phyloP scores from a whole-genome alignment of 257 asterid species.

The Nicotiana attenuata region DNA sequence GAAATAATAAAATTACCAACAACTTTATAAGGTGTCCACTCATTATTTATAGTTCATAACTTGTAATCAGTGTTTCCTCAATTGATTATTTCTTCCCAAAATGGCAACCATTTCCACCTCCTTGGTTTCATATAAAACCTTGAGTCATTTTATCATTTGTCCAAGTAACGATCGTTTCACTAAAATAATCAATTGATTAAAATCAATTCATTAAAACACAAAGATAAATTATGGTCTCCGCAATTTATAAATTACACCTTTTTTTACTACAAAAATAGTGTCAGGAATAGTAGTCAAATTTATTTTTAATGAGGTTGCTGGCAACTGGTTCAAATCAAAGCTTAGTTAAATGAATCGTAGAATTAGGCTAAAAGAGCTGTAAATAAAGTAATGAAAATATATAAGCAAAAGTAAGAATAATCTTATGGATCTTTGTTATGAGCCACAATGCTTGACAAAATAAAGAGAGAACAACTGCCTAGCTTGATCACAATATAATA shows the following conservation, averaged over 20 bases:
- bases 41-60: neutral
- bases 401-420: too few relatives aligned
- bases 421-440: too few relatives aligned
- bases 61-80: neutral
- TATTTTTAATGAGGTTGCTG: too few relatives aligned
- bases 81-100: neutral
- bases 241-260: neutral
- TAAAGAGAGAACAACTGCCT: too few relatives aligned
- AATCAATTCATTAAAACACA: neutral
- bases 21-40: neutral
- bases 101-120: neutral
- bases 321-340: too few relatives aligned
- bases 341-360: too few relatives aligned
- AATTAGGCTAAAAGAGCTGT: too few relatives aligned
- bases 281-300: too few relatives aligned
- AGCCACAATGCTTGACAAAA: too few relatives aligned
- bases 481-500: too few relatives aligned
- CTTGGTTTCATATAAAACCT: neutral
- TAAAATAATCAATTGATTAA: neutral
- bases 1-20: neutral
- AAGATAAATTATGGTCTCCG: neutral
- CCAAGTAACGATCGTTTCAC: neutral
- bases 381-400: too few relatives aligned
- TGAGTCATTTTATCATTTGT: neutral
- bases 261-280: too few relatives aligned